Conservation (phyloP, 257 asterid genomes). For the Penstemon newberryi region DNA sequence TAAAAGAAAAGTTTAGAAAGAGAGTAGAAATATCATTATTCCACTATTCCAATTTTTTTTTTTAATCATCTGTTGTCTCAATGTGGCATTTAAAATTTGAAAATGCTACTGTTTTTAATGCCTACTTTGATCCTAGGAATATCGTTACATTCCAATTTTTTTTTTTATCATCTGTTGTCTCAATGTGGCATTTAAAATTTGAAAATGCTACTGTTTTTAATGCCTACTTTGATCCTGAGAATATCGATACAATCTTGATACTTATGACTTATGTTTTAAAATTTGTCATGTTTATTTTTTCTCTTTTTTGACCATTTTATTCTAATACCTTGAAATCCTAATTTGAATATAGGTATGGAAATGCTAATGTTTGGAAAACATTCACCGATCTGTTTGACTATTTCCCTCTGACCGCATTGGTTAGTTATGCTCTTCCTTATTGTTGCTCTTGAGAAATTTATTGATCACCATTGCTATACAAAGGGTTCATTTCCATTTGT, state of each 20-base stretch:
- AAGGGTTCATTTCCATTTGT: constrained; percentile 3
- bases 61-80: neutral
- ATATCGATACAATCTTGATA: no score
- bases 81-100: neutral
- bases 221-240: no score
- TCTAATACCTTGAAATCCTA: constrained; percentile 19
- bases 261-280: no score
- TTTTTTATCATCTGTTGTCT: neutral
- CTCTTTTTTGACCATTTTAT: neutral
- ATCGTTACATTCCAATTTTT: no score
- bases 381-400: constrained; percentile 92
- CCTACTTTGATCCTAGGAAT: no score
- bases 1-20: no score
- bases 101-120: neutral
- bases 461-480: neutral
- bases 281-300: neutral
- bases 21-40: no score
- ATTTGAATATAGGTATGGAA: constrained; percentile 68
- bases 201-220: neutral
- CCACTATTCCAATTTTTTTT: no score
- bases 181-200: neutral
- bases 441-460: constrained; percentile 8
- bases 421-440: constrained; percentile 39
- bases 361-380: constrained; percentile 93
- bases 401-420: constrained; percentile 93